phyloP scores from a whole-genome alignment of 1,139 yeast species.

The Meyerozyma smithsonii region DNA sequence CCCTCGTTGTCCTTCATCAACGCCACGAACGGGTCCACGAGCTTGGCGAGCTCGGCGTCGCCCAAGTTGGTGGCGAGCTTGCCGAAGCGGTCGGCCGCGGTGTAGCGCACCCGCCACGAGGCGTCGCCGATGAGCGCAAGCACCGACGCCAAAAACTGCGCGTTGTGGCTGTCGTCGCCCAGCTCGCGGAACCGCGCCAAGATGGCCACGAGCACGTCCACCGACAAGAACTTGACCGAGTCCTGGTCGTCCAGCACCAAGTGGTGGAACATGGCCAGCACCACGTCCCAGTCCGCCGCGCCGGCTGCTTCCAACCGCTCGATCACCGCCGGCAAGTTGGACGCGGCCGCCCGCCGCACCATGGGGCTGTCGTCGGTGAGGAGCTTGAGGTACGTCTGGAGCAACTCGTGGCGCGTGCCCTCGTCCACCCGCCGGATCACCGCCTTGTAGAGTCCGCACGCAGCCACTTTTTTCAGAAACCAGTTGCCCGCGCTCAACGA shows the following conservation, averaged over 20 bases:
- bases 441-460: slow-evolving; percentile 81
- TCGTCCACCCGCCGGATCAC: slow-evolving; percentile 60
- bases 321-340: slow-evolving; percentile 69
- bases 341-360: slow-evolving; percentile 95
- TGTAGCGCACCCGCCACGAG: slow-evolving; percentile 97
- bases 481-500: slow-evolving; percentile 84
- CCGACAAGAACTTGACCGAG: slow-evolving; percentile 85
- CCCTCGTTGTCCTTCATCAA: slow-evolving; percentile 92
- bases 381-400: slow-evolving; percentile 63
- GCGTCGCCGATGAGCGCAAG: slow-evolving; percentile 77
- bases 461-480: slow-evolving; percentile 91
- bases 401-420: slow-evolving; percentile 53
- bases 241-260: slow-evolving; percentile 88
- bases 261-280: slow-evolving; percentile 77
- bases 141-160: slow-evolving; percentile 52
- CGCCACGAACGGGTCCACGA: slow-evolving; percentile 66
- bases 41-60: slow-evolving; percentile 48
- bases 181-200: slow-evolving; percentile 57
- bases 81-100: slow-evolving; percentile 91
- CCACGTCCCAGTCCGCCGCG: slow-evolving; percentile 61
- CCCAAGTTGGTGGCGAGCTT: slow-evolving; percentile 65
- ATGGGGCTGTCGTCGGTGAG: slow-evolving; percentile 93
- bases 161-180: slow-evolving; percentile 53
- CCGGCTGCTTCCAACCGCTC: slow-evolving; percentile 46
- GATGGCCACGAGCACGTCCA: slow-evolving; percentile 78